Base-by-base conservation (phyloP, 1,284 basidiomycete genomes). In the Tylopilus sp. region DNA sequence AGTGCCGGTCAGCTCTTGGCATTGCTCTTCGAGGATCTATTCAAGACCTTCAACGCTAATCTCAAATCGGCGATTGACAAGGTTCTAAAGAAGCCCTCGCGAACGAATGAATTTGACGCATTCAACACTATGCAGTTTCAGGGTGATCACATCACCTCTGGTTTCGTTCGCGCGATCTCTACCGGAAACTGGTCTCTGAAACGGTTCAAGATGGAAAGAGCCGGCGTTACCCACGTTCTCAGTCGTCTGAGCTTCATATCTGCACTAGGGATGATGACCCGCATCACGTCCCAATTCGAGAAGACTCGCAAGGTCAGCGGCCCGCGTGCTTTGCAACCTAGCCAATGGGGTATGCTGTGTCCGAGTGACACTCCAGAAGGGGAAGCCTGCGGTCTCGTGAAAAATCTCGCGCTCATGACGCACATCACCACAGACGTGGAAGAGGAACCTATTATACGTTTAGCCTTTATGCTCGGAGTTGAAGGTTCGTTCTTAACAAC, bases 401-500 rank as follows among this genome's bases (percentile, higher is more conserved):
- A 99, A 85, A 99, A 99, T 80, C 83, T 99, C 64, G 98, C 98
- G 4, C 86, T 99, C 53, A 99, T 99, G 97, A 99, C 98, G 5
- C 98, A 99, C 80, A 99, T 99, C 80, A 99, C 98, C 18, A 99
- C 98, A 32, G 98, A 99, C 79, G 96, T 97, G 24, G 96, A 98
- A 68, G 98, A 99, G 80, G 95, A 92, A 69, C 97, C 98, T 4
- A 95, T 99, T 67, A 90, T 95, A 72, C 88, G 91, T 67, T 84
- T 99, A 54, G 93, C 95, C 5, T 98, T 94, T 80, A 93, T 98
- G 89, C 89, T 99, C 36, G 98, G 98, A 39, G 93, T 98, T 26
- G 97, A 99, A 89, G 94, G 95, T 93, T 63, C 24, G 63, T 85
- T 74, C 47, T 41, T 56, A 57, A 19, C 44, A 52, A 33, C 56